A percentile compares a stretch with the other conserved stretches of the same genome.
These are phyloP conservation scores for Saturnispora bothae DNA, from an alignment of 805 yeast species.

Conservation along the genomic window DNA sequence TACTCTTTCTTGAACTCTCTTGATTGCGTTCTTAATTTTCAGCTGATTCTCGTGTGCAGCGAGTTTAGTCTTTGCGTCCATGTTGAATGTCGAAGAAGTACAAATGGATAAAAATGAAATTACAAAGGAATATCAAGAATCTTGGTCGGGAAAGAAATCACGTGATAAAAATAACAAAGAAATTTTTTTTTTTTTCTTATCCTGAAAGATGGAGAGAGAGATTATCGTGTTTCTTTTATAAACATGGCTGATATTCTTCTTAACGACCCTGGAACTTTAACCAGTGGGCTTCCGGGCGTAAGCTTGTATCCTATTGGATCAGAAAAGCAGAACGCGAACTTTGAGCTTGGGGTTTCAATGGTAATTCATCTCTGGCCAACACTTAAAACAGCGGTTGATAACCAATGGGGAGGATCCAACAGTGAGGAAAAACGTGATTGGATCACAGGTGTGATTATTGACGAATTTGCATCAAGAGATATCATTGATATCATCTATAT, in stretches of 20 bases:
- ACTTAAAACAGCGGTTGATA: constrained; percentile 77
- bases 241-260: constrained; percentile 18
- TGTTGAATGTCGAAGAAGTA: not conserved
- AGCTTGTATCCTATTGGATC: constrained; percentile 27
- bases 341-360: constrained; percentile 91
- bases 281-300: constrained; percentile 18
- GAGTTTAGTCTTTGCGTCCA: constrained; percentile 14
- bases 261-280: constrained; percentile 26
- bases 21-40: constrained; percentile 38
- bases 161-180: too few relatives aligned
- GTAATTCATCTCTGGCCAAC: constrained; percentile 87
- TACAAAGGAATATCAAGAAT: too few relatives aligned
- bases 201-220: not conserved
- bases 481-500: constrained; percentile 68
- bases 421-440: constrained; percentile 90
- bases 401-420: constrained; percentile 92
- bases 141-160: too few relatives aligned
- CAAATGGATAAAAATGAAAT: not conserved
- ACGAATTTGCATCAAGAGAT: constrained; percentile 52
- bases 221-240: not conserved
- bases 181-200: not conserved
- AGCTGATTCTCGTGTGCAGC: constrained; percentile 34
- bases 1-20: constrained; percentile 17
- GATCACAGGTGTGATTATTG: constrained; percentile 77
- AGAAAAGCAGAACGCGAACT: constrained; percentile 67